A percentile compares a stretch with the other conserved stretches of the same genome.
Conservation (phyloP, 768 basidiomycete genomes). For the Hemileccinum impolitum region DNA sequence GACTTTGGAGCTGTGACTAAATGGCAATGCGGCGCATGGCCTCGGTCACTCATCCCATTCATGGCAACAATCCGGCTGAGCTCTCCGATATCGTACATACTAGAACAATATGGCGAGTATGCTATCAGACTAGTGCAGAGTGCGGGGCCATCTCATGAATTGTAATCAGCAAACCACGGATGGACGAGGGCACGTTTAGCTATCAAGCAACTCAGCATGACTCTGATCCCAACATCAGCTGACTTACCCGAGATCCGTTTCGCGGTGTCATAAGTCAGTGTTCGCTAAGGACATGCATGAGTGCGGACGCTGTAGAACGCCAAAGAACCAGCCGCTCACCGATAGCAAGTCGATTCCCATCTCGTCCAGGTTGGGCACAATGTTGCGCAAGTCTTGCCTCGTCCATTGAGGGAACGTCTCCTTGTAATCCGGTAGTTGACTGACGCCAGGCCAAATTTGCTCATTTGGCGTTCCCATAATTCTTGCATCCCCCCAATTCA, state of each 20-base stretch:
- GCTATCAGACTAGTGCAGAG: conserved; percentile 13
- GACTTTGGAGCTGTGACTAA: conserved; percentile 29
- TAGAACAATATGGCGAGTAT: conserved; percentile 20
- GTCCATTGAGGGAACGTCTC: conserved; percentile 96
- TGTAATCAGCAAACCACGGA: conserved; percentile 52
- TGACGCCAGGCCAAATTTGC: conserved; percentile 88
- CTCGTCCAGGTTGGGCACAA: conserved; percentile 70
- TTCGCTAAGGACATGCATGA: conserved; percentile 40
- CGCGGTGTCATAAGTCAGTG: conserved; percentile 83
- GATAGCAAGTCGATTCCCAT: conserved; percentile 78
- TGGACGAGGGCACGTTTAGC: conserved; percentile 58
- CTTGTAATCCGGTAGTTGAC: conserved; percentile 90
- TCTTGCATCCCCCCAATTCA: conserved; percentile 40
- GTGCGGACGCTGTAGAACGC: not conserved
- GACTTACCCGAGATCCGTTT: conserved; percentile 85
- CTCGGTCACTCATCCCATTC: conserved; percentile 23
- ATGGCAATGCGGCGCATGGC: conserved; percentile 29
- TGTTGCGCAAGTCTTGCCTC: conserved; percentile 61
- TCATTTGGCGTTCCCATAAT: conserved; percentile 94
- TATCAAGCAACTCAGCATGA: conserved; percentile 16
- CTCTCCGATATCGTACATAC: conserved; percentile 18
- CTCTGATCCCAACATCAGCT: not conserved
- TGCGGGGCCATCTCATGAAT: conserved; percentile 19
- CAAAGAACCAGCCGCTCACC: conserved; percentile 38
- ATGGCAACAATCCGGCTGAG: conserved; percentile 21